Evolutionary conservation across 2,329 filamentous ascomycete genomes (phyloP).

Genomic region (Fusarium duplospermum): DNA sequence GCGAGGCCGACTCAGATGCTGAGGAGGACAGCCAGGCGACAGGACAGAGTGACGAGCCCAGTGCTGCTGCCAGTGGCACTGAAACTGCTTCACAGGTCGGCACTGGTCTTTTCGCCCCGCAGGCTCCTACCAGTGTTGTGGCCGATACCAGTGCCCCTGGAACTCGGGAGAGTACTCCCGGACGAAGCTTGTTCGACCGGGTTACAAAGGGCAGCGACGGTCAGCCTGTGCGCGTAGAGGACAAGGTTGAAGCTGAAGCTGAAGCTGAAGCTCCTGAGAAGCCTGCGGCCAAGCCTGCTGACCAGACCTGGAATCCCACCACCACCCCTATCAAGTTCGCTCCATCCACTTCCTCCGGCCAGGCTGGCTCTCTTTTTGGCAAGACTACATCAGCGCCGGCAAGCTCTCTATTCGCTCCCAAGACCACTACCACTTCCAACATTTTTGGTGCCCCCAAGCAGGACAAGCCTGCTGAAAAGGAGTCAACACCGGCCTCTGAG

Average conservation of each 20-base stretch:
- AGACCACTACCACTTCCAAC: slow-evolving; percentile 50
- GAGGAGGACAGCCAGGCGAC: slow-evolving; percentile 56
- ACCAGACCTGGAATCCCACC: slow-evolving; percentile 58
- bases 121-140: slow-evolving; percentile 45
- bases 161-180: slow-evolving; percentile 58
- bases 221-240: slow-evolving; percentile 58
- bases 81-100: slow-evolving; percentile 53
- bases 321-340: slow-evolving; percentile 68
- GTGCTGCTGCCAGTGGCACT: slow-evolving; percentile 55
- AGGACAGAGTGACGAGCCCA: slow-evolving; percentile 57
- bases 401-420: slow-evolving; percentile 52
- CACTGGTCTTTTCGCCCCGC: slow-evolving; percentile 41
- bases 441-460: slow-evolving; percentile 52
- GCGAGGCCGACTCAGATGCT: slow-evolving; percentile 57
- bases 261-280: slow-evolving; percentile 39
- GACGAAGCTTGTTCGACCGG: slow-evolving; percentile 67
- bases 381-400: slow-evolving; percentile 43
- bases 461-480: slow-evolving; percentile 45
- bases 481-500: slow-evolving; percentile 39
- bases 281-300: slow-evolving; percentile 46
- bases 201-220: slow-evolving; percentile 63
- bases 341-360: slow-evolving; percentile 46
- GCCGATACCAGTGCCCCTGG: slow-evolving; percentile 53
- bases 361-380: slow-evolving; percentile 50
- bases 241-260: slow-evolving; percentile 36